phyloP scores from a whole-genome alignment of 2,329 filamentous ascomycete genomes.

The Xylaria multiplex region DNA sequence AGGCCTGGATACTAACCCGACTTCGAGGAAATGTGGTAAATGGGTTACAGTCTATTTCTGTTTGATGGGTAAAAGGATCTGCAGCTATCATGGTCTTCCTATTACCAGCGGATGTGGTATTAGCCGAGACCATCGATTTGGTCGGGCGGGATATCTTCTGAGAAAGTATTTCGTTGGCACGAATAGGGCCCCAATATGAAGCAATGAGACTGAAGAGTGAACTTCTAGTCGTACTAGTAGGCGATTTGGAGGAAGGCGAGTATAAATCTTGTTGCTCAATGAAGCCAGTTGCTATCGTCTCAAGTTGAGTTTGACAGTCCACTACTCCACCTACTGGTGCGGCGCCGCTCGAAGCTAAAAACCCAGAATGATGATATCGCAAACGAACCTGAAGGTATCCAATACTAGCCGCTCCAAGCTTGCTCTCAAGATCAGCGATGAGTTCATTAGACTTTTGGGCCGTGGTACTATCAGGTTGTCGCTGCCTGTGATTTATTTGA shows the following conservation, averaged over 20 bases:
- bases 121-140: conserved; percentile 17
- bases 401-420: conserved; percentile 60
- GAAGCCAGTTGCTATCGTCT: conserved; percentile 62
- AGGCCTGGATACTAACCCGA: conserved; percentile 30
- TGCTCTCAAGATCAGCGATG: conserved; percentile 67
- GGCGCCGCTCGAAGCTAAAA: conserved; percentile 52
- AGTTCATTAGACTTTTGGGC: conserved; percentile 61
- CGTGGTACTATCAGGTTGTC: conserved; percentile 23
- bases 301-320: conserved; percentile 58
- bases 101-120: conserved; percentile 3
- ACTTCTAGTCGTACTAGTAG: conserved; percentile 50
- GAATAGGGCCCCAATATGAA: conserved; percentile 59
- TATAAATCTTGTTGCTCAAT: conserved; percentile 60
- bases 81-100: not conserved
- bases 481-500: conserved; percentile 46
- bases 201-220: conserved; percentile 58
- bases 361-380: conserved; percentile 66
- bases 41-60: conserved; percentile 20
- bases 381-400: conserved; percentile 64
- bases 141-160: conserved; percentile 42
- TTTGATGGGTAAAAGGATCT: conserved; percentile 11
- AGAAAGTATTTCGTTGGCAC: conserved; percentile 56
- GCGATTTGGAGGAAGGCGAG: conserved; percentile 63
- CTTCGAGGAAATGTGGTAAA: conserved; percentile 34
- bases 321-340: conserved; percentile 50